Evolutionary conservation across 331 rosid species (phyloP).

Genomic region (Rhamnella rubrinervis): DNA sequence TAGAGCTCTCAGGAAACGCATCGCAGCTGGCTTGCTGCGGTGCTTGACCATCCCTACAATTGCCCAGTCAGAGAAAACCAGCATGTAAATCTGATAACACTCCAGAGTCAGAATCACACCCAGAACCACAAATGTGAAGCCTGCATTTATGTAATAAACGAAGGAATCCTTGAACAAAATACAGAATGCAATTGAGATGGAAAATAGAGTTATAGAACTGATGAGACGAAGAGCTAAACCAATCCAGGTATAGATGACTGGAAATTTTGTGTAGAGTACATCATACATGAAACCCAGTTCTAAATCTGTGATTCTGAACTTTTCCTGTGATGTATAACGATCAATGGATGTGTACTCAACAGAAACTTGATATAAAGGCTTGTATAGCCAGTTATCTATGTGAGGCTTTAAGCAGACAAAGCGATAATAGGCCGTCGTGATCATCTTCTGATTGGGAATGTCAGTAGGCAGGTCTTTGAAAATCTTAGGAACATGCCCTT

Average conservation of each 20-base stretch:
- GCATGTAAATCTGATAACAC: constrained; percentile 48
- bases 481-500: constrained; percentile 39
- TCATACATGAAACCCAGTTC: constrained; percentile 76
- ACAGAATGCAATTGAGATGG: constrained; percentile 37
- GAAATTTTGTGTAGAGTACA: constrained; percentile 61
- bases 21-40: constrained; percentile 30
- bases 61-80: constrained; percentile 71
- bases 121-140: constrained; percentile 34
- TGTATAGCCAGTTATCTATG: constrained; percentile 61
- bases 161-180: constrained; percentile 25
- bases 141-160: constrained; percentile 23
- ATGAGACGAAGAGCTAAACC: constrained; percentile 49
- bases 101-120: constrained; percentile 51
- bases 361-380: constrained; percentile 48
- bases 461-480: constrained; percentile 37
- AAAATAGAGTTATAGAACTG: constrained; percentile 35
- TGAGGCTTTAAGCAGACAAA: constrained; percentile 60
- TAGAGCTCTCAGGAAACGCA: constrained; percentile 39
- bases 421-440: constrained; percentile 60
- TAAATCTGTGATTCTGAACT: constrained; percentile 52
- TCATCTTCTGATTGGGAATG: constrained; percentile 43
- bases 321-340: constrained; percentile 35
- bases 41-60: constrained; percentile 51
- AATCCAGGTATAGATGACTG: constrained; percentile 45
- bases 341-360: constrained; percentile 28